Evolutionary conservation across 129 eudicot genomes (phyloP).

Genomic region (Pseudognaphalium luteoalbum): DNA sequence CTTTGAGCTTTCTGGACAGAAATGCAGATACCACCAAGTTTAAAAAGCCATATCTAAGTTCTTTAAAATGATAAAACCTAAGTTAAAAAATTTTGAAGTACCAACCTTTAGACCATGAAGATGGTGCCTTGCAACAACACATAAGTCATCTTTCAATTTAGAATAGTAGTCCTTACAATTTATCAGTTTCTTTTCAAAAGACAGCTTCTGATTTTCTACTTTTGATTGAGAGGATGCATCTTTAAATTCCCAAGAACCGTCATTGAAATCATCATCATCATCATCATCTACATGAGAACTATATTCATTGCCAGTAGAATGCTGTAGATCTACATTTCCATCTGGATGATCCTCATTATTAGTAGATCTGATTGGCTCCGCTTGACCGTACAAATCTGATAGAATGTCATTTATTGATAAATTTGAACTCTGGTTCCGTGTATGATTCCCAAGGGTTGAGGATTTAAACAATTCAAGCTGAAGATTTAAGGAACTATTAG

Average conservation of each 20-base stretch:
- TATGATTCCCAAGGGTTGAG: slow-evolving; percentile 37
- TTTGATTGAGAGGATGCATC: slow-evolving; percentile 43
- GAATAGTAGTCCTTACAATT: slow-evolving; percentile 50
- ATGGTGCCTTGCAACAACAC: slow-evolving; percentile 48
- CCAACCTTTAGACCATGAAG: slow-evolving; percentile 61
- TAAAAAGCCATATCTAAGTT: background rate
- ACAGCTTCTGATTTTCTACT: slow-evolving; percentile 26
- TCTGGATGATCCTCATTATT: slow-evolving; percentile 20
- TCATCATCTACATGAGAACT: slow-evolving; percentile 28
- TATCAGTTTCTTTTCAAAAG: slow-evolving; percentile 36
- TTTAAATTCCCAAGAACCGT: slow-evolving; percentile 70
- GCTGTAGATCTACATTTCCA: slow-evolving; percentile 27
- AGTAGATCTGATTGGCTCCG: slow-evolving; percentile 39
- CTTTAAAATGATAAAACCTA: slow-evolving; percentile 12
- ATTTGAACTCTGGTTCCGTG: slow-evolving; percentile 37
- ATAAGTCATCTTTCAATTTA: slow-evolving; percentile 52
- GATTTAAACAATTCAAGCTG: slow-evolving; percentile 43
- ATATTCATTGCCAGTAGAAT: slow-evolving; percentile 30
- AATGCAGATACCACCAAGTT: slow-evolving; percentile 20
- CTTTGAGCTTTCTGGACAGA: slow-evolving; percentile 51
- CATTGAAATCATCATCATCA: slow-evolving; percentile 46
- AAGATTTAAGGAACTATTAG: slow-evolving; percentile 38
- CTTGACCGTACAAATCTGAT: slow-evolving; percentile 71
- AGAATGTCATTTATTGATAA: slow-evolving; percentile 66
- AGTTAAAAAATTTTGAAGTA: slow-evolving; percentile 14